phyloP scores from a whole-genome alignment of 164 flowering plant species.

The Macadamia integrifolia region DNA sequence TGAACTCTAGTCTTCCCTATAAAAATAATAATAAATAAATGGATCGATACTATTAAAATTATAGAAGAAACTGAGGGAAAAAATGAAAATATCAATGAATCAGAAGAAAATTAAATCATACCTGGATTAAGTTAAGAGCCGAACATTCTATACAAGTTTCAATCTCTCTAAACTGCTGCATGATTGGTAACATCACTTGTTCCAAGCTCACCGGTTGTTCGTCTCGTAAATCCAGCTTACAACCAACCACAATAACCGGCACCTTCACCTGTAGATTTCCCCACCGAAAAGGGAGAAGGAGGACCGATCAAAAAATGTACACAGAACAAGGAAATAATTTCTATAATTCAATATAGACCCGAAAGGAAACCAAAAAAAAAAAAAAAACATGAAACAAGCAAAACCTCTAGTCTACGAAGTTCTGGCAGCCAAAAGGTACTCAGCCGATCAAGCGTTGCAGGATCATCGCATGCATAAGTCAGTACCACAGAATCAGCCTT shows the following conservation, averaged over 20 bases:
- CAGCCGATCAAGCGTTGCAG: slow-evolving; percentile 63
- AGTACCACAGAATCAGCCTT: slow-evolving; percentile 90
- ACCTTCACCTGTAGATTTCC: slow-evolving; percentile 39
- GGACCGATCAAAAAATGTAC: neutral
- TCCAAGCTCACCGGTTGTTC: slow-evolving; percentile 72
- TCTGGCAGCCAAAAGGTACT: slow-evolving; percentile 90
- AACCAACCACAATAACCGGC: slow-evolving; percentile 62
- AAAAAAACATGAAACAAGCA: neutral
- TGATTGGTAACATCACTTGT: slow-evolving; percentile 87
- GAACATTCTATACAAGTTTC: slow-evolving; percentile 99
- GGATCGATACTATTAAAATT: too few relatives aligned
- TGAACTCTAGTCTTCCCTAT: too few relatives aligned
- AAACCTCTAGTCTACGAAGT: slow-evolving; percentile 80
- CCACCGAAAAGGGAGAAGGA: neutral
- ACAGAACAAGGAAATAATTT: neutral
- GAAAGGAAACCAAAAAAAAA: neutral
- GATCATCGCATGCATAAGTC: slow-evolving; percentile 90
- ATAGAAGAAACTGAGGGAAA: too few relatives aligned
- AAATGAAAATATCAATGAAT: too few relatives aligned
- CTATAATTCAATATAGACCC: neutral
- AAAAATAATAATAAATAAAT: too few relatives aligned
- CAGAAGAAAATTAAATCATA: slow-evolving; percentile 7
- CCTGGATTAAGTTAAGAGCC: slow-evolving; percentile 78
- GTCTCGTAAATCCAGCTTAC: slow-evolving; percentile 87
- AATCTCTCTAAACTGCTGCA: slow-evolving; percentile 97